A percentile compares a stretch with the other conserved stretches of the same genome.
These are phyloP conservation scores for Diospyros kaki DNA, from an alignment of 148 eudicot species.

Conservation along the genomic window DNA sequence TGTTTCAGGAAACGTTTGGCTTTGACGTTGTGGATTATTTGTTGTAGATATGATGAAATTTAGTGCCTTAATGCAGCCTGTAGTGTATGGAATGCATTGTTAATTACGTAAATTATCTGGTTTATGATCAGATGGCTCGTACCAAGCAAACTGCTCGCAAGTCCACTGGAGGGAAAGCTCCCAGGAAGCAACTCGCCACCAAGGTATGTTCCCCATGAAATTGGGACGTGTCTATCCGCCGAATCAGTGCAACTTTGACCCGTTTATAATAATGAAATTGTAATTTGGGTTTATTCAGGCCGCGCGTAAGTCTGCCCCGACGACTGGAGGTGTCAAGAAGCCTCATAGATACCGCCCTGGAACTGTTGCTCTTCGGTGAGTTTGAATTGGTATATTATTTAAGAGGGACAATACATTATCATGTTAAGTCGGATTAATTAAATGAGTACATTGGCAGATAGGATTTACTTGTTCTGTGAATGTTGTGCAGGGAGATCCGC, in stretches of 20 bases:
- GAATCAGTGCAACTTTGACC: too few species aligned
- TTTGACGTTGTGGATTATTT: too few species aligned
- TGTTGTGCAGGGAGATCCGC: slow-evolving; percentile 57
- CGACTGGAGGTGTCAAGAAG: slow-evolving; percentile 92
- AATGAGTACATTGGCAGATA: too few species aligned
- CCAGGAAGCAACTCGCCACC: slow-evolving; percentile 89
- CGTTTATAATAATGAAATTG: not conserved
- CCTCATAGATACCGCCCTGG: slow-evolving; percentile 94
- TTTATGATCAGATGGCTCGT: slow-evolving; percentile 63
- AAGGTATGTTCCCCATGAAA: slow-evolving; percentile 30
- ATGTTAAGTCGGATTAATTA: too few species aligned
- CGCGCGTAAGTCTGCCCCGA: slow-evolving; percentile 89
- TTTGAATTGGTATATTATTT: too few species aligned
- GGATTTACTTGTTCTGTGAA: too few species aligned
- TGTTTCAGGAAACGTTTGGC: too few species aligned
- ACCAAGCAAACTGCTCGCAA: slow-evolving; percentile 93
- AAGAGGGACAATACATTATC: too few species aligned
- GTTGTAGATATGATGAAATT: too few species aligned
- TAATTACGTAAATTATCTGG: not conserved
- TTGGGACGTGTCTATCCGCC: not conserved
- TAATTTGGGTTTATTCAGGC: slow-evolving; percentile 29
- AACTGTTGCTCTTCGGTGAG: slow-evolving; percentile 81
- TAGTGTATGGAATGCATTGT: too few species aligned
- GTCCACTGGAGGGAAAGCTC: slow-evolving; percentile 94
- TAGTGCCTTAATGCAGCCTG: too few species aligned